Conservation (phyloP, 2,329 filamentous ascomycete species). For the Acrocalymma vagum region DNA sequence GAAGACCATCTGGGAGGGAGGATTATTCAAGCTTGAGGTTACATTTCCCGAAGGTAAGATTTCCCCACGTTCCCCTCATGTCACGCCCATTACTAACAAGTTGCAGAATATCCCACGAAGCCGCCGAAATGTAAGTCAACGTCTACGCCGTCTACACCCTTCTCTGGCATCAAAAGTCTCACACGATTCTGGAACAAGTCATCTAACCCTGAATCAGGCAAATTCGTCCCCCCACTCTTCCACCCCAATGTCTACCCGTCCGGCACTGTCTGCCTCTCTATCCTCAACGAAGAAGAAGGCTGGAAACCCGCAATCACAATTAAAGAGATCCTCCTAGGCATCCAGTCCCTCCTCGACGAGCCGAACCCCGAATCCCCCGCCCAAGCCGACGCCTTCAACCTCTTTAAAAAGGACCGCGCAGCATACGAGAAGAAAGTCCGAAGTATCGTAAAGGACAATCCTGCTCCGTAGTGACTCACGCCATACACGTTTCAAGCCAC, state of each 20-base stretch:
- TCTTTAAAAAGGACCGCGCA: slow-evolving; percentile 87
- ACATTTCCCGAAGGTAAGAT: slow-evolving; percentile 88
- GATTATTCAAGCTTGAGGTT: slow-evolving; percentile 92
- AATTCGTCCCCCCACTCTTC: slow-evolving; percentile 95
- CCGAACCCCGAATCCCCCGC: slow-evolving; percentile 97
- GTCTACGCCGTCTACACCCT: neutral
- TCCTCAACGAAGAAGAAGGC: slow-evolving; percentile 96
- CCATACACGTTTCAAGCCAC: too few species aligned
- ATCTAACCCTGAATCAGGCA: slow-evolving; percentile 67
- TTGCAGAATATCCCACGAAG: slow-evolving; percentile 93
- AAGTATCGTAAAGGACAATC: slow-evolving; percentile 89
- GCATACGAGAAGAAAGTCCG: slow-evolving; percentile 91
- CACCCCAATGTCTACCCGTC: slow-evolving; percentile 99
- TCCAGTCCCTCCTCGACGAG: slow-evolving; percentile 94
- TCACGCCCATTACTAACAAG: slow-evolving; percentile 5
- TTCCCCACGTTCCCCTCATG: neutral
- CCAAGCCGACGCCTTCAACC: slow-evolving; percentile 95
- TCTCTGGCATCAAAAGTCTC: neutral
- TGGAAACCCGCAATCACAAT: slow-evolving; percentile 99
- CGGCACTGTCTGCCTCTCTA: slow-evolving; percentile 95
- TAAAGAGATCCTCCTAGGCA: slow-evolving; percentile 95
- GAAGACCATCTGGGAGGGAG: slow-evolving; percentile 98
- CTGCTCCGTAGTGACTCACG: slow-evolving; percentile 68
- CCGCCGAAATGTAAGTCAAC: slow-evolving; percentile 88
- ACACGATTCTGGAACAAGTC: too few species aligned